These are phyloP conservation scores for Moricandia moricandioides DNA, from an alignment of 345 rosid genomes.

Conservation along the genomic window DNA sequence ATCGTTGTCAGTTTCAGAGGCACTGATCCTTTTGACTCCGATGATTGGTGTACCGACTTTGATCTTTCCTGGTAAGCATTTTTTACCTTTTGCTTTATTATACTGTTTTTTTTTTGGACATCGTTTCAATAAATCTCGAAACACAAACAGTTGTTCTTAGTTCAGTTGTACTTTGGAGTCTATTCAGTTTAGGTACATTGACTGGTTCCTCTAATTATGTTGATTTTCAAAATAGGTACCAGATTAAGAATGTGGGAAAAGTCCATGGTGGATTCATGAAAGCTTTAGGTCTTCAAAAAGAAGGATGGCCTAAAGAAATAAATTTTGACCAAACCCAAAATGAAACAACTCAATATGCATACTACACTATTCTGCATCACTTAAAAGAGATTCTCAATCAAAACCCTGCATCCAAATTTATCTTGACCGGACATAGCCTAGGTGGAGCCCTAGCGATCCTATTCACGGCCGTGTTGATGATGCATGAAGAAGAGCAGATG, in stretches of 20 bases:
- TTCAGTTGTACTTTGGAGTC: neutral
- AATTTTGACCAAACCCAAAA: conserved; percentile 16
- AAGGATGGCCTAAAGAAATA: conserved; percentile 43
- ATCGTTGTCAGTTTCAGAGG: conserved; percentile 62
- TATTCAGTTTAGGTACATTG: neutral
- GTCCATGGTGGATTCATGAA: conserved; percentile 61
- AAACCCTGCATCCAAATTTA: conserved; percentile 43
- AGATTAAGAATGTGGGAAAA: conserved; percentile 46
- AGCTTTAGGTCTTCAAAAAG: conserved; percentile 55
- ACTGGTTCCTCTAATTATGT: neutral
- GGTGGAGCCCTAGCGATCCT: conserved; percentile 56
- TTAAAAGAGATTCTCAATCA: conserved; percentile 33
- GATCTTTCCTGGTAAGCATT: conserved; percentile 57
- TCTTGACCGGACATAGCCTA: conserved; percentile 56
- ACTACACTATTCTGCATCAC: conserved; percentile 39
- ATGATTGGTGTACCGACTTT: conserved; percentile 46
- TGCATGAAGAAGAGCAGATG: conserved; percentile 46
- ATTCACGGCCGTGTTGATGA: conserved; percentile 37
- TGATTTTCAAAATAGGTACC: conserved; percentile 34
- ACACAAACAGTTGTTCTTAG: neutral
- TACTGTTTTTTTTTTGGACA: neutral
- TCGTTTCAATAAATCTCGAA: neutral
- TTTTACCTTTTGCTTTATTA: neutral
- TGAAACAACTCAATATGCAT: conserved; percentile 35
- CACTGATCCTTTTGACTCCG: conserved; percentile 55